Conservation (phyloP, 2,329 filamentous ascomycete genomes). For the Emergomyces pasteurianus region DNA sequence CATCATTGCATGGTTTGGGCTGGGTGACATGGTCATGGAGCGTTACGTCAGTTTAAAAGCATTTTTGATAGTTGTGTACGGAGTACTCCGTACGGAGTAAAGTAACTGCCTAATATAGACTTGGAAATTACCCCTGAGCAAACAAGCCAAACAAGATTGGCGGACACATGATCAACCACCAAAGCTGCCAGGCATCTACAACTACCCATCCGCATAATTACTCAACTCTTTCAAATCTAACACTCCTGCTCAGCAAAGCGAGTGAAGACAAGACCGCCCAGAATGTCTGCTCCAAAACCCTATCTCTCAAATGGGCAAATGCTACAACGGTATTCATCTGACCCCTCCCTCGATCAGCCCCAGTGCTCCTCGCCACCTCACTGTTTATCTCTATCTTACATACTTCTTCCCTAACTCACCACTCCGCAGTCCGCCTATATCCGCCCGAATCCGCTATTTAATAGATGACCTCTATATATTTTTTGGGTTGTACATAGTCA, state of each 20-base stretch:
- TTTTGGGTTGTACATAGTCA: slow-evolving; percentile 38
- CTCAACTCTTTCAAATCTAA: neutral
- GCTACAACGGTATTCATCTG: neutral
- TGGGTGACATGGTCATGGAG: too few relatives aligned
- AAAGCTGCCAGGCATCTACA: neutral
- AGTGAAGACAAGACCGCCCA: slow-evolving; percentile 5
- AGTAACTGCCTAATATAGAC: too few relatives aligned
- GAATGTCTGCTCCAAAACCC: slow-evolving; percentile 21
- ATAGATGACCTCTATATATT: slow-evolving; percentile 34
- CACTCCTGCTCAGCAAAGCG: neutral
- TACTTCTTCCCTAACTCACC: neutral
- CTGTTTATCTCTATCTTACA: neutral
- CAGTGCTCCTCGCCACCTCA: neutral
- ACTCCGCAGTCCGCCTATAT: slow-evolving; percentile 30
- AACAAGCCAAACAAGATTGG: neutral
- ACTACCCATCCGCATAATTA: neutral
- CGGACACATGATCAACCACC: neutral
- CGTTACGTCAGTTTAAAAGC: too few relatives aligned
- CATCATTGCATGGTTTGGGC: too few relatives aligned
- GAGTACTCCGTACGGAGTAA: too few relatives aligned
- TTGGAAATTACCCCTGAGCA: neutral
- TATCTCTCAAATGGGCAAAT: slow-evolving; percentile 3
- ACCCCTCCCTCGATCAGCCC: neutral
- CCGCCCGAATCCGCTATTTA: slow-evolving; percentile 31
- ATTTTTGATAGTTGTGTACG: too few relatives aligned